Conservation (phyloP, 2,329 filamentous ascomycete genomes). For the Biscogniauxia mediterranea region DNA sequence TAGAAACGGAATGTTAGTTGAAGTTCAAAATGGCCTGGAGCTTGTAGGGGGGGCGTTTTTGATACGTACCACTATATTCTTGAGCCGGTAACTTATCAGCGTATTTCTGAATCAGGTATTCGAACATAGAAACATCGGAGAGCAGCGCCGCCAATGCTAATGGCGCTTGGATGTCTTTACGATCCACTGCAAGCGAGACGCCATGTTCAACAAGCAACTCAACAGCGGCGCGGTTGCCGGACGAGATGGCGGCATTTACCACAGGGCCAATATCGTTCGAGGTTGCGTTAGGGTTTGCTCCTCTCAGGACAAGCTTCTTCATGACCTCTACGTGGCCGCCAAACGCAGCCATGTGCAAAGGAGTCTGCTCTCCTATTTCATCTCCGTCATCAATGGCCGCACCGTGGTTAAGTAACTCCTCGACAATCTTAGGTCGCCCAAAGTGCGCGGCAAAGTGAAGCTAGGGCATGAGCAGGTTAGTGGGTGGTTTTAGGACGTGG, state of each 20-base stretch:
- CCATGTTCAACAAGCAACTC: constrained; percentile 39
- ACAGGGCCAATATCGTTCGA: constrained; percentile 32
- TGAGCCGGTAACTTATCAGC: constrained; percentile 36
- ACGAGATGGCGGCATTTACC: constrained; percentile 41
- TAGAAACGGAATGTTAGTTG: background rate
- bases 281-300: constrained; percentile 37
- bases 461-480: constrained; percentile 13
- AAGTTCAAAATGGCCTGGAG: background rate
- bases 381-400: constrained; percentile 36
- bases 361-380: constrained; percentile 34
- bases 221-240: constrained; percentile 40
- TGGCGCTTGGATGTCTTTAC: constrained; percentile 31
- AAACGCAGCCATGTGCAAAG: constrained; percentile 39
- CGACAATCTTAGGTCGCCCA: constrained; percentile 36
- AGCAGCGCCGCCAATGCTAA: constrained; percentile 38
- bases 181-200: constrained; percentile 35
- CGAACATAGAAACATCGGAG: constrained; percentile 40
- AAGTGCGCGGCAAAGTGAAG: constrained; percentile 34
- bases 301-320: constrained; percentile 37
- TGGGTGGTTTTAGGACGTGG: background rate
- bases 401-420: constrained; percentile 35
- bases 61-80: constrained; percentile 30
- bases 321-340: constrained; percentile 40
- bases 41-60: background rate
- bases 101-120: constrained; percentile 41